A percentile compares a stretch with the other conserved stretches of the same genome.
These are phyloP conservation scores for Pseudonectria buxi DNA, from an alignment of 2,329 filamentous ascomycete species.

Conservation along the genomic window DNA sequence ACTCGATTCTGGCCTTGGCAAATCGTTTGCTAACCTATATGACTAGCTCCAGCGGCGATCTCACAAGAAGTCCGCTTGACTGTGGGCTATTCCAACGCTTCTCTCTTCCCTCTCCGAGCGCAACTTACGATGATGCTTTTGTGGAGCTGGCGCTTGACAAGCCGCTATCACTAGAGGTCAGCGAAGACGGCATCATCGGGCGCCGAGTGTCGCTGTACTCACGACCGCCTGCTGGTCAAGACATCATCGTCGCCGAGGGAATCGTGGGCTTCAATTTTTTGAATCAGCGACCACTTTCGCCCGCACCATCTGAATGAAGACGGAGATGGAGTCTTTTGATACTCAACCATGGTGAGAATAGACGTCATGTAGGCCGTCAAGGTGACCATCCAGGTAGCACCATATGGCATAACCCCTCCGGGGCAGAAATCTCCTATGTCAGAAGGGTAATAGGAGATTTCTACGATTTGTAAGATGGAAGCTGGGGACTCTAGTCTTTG, in stretches of 20 bases:
- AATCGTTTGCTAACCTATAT: too few species aligned
- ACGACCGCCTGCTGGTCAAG: constrained; percentile 14
- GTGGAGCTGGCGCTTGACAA: constrained; percentile 30
- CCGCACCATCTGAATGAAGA: too few species aligned
- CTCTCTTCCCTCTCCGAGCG: constrained; percentile 17
- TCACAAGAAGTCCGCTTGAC: constrained; percentile 32
- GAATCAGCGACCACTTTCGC: constrained; percentile 3
- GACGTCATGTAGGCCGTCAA: too few species aligned
- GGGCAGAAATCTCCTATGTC: too few species aligned
- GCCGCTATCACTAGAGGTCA: constrained; percentile 38
- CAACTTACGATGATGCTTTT: constrained; percentile 8
- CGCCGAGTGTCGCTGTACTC: constrained; percentile 38
- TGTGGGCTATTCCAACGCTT: constrained; percentile 38
- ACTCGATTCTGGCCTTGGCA: constrained; percentile 5
- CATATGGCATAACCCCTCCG: too few species aligned
- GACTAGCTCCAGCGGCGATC: constrained; percentile 38
- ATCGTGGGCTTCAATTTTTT: constrained; percentile 43
- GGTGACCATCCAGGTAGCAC: too few species aligned
- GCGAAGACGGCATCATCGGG: constrained; percentile 41
- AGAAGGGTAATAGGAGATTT: too few species aligned
- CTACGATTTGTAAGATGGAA: too few species aligned
- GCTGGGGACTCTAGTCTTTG: too few species aligned
- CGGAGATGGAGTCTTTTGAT: too few species aligned
- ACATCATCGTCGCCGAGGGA: constrained; percentile 37
- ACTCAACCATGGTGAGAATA: too few species aligned